Base-by-base conservation (phyloP, 192 early-diverging fungal genomes). In the Coemansia sp. region DNA sequence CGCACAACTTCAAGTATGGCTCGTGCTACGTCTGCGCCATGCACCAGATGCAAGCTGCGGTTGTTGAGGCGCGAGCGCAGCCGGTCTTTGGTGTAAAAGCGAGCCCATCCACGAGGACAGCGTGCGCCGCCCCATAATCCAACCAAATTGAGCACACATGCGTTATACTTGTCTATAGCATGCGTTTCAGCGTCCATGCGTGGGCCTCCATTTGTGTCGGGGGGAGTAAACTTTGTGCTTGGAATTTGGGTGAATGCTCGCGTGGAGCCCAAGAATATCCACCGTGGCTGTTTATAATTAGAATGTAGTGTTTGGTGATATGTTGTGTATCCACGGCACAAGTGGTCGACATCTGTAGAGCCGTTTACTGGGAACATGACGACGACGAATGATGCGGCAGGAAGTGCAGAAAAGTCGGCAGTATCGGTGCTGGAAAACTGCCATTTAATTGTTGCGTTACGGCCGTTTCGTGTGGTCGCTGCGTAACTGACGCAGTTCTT, bases 81-180 rank as follows among this genome's bases (percentile, higher is more conserved):
- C 43, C 63, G 56, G 12, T 76, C 70, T 17, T 66, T 64, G 21
- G 56, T 65, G 29, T 73, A 81, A 45, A 75, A 73, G 22, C 74
- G 69, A 6, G 63, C 60, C 79, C 79, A 81, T 9, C 63, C 56
- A 10, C 64, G 41, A 0, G 79, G 79, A 10, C 52, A 56, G 4
- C 79, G 69, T 22, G 62, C 67, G 55, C 79, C 74, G 52, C 79
- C 79, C 79, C 79, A 81, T 43, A 81, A 64, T 2, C 79, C 79
- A 14, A 63, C 79, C 41, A 81, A 52, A 25, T 76, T 81, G 14
- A 81, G 66, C 49, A 81, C 79, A 11, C 62, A 58, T 0, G 66
- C 79, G 14, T 32, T 56, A 38, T 54, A 39, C 23, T 62, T 22
- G 10, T 47, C 43, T 10, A 76, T 67, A 17, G 72, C 41, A 22